Conservation (phyloP, 805 yeast species). For the Nakazawaea wyomingensis region DNA sequence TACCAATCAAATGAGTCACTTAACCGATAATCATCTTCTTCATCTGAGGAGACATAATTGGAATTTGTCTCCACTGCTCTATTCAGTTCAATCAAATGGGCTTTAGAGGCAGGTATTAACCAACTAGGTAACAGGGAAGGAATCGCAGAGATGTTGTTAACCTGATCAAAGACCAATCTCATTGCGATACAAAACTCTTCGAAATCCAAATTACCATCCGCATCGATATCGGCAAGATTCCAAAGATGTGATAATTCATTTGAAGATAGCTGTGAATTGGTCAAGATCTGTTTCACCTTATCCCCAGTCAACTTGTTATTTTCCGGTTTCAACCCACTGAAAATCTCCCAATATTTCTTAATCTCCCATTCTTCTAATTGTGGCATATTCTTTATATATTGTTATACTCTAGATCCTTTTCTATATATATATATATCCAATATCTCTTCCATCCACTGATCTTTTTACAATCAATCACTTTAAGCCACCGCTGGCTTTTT, state of each 20-base stretch:
- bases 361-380: constrained; percentile 92
- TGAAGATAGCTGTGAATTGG: constrained; percentile 80
- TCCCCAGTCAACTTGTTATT: constrained; percentile 79
- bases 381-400: constrained; percentile 43
- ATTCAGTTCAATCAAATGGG: constrained; percentile 81
- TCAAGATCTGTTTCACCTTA: constrained; percentile 77
- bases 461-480: too few species aligned
- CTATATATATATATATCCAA: too few species aligned
- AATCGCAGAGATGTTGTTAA: constrained; percentile 51
- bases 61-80: constrained; percentile 44
- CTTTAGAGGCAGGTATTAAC: constrained; percentile 88
- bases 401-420: too few species aligned
- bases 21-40: constrained; percentile 57
- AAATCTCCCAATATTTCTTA: constrained; percentile 96
- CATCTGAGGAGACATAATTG: constrained; percentile 29
- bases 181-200: constrained; percentile 98
- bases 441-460: too few species aligned
- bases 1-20: constrained; percentile 90
- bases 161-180: constrained; percentile 89
- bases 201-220: constrained; percentile 87
- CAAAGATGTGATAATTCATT: constrained; percentile 78
- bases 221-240: constrained; percentile 90
- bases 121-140: constrained; percentile 82
- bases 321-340: constrained; percentile 80
- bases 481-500: too few species aligned